Conservation (phyloP, 306 rosid species). For the Quercus parvula region DNA sequence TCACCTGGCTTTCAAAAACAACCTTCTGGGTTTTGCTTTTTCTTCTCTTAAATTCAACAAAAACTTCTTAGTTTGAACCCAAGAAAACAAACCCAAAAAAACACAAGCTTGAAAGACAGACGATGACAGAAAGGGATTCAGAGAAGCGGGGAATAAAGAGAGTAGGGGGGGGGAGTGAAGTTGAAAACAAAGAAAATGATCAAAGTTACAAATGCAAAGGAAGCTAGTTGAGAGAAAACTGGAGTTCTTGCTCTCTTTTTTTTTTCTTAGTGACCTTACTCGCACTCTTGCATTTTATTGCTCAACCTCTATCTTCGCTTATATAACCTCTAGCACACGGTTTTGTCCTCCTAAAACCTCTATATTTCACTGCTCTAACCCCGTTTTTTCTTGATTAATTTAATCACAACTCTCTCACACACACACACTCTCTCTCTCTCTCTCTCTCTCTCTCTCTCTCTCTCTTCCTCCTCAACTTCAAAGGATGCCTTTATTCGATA, state of each 20-base stretch:
- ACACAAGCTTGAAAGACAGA: constrained; percentile 18
- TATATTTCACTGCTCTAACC: constrained; percentile 9
- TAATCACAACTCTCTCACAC: neutral
- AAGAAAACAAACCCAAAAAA: neutral
- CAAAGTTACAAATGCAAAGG: neutral
- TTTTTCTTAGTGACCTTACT: constrained; percentile 21
- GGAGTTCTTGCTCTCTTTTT: neutral
- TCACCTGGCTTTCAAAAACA: constrained; percentile 29
- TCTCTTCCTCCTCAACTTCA: constrained; percentile 35
- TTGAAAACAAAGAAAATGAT: neutral
- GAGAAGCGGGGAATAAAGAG: constrained; percentile 17
- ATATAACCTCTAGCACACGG: constrained; percentile 28
- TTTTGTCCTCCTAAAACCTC: neutral
- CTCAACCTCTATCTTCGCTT: constrained; percentile 1
- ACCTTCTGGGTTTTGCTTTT: constrained; percentile 10
- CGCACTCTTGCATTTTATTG: constrained; percentile 12
- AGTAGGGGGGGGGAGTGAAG: neutral
- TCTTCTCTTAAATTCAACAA: neutral
- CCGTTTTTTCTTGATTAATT: neutral
- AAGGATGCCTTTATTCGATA: constrained; percentile 22
- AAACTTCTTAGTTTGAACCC: neutral
- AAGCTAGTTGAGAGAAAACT: neutral
- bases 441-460: neutral
- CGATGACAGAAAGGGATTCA: constrained; percentile 36
- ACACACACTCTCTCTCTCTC: too few relatives aligned